Percentiles rank a stretch among this genome's conserved stretches.
phyloP scores from a whole-genome alignment of 225 moss, liverwort and hornwort species.

The Sphagnum tenellum region DNA sequence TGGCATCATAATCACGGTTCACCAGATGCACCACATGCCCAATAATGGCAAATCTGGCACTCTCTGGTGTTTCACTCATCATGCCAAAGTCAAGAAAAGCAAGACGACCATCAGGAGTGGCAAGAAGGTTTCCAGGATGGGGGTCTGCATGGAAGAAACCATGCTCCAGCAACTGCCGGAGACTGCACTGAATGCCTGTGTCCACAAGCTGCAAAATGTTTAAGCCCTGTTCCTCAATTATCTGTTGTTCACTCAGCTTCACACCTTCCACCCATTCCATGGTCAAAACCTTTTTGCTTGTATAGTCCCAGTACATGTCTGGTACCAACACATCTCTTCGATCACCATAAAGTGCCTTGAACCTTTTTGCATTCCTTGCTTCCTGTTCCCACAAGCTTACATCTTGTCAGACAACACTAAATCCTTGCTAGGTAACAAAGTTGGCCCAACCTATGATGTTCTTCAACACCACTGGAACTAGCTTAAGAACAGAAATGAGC shows the following conservation, averaged over 20 bases:
- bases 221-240: constrained; percentile 74
- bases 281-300: constrained; percentile 74
- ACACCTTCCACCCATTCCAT: constrained; percentile 95
- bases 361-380: constrained; percentile 79
- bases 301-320: constrained; percentile 64
- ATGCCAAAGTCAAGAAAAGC: constrained; percentile 98
- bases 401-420: not conserved
- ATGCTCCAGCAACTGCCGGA: constrained; percentile 84
- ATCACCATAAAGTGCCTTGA: constrained; percentile 82
- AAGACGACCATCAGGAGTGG: constrained; percentile 86
- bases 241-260: constrained; percentile 76
- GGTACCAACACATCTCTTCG: constrained; percentile 64
- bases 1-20: constrained; percentile 89
- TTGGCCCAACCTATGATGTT: no score
- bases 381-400: constrained; percentile 36
- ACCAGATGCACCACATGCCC: constrained; percentile 96
- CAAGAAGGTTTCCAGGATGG: constrained; percentile 94
- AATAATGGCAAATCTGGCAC: constrained; percentile 83
- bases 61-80: constrained; percentile 97
- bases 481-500: no score
- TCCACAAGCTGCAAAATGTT: constrained; percentile 88
- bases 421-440: not conserved
- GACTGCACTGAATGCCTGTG: constrained; percentile 88
- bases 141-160: constrained; percentile 96
- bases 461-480: no score